Evolutionary conservation across 176 grass and related monocot genomes (phyloP).

Genomic region (Pontederia crassipes): DNA sequence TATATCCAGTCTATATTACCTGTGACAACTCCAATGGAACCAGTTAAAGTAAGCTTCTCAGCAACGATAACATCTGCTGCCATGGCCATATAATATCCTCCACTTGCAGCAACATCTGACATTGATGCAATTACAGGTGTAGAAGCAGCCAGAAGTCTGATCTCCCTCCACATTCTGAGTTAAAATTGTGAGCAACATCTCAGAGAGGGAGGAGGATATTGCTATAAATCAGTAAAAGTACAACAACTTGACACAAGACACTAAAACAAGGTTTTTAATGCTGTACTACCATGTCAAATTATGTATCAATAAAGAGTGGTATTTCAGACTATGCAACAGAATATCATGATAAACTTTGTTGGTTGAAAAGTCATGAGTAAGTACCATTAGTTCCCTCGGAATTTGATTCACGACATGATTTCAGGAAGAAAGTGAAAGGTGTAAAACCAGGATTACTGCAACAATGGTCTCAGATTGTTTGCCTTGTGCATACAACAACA

Average conservation of each 20-base stretch:
- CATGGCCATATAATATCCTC: slow-evolving; percentile 97
- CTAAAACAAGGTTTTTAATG: background rate
- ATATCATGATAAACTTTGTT: no score
- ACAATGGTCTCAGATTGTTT: no score
- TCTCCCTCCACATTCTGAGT: slow-evolving; percentile 97
- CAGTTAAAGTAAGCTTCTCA: slow-evolving; percentile 91
- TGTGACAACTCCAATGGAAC: slow-evolving; percentile 95
- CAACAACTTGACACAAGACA: background rate
- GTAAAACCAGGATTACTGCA: no score
- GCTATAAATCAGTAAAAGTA: slow-evolving; percentile 12
- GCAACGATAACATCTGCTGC: slow-evolving; percentile 80
- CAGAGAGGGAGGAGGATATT: slow-evolving; percentile 2
- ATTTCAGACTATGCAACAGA: no score
- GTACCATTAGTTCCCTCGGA: no score
- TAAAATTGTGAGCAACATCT: slow-evolving; percentile 27
- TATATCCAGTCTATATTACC: slow-evolving; percentile 34
- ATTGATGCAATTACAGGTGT: slow-evolving; percentile 95
- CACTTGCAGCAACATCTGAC: slow-evolving; percentile 95
- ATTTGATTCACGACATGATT: no score
- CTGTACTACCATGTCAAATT: no score
- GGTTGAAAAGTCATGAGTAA: no score
- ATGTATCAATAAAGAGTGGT: no score
- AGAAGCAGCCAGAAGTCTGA: slow-evolving; percentile 63
- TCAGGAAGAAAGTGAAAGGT: no score
- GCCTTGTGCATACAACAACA: no score